phyloP scores from a whole-genome alignment of 805 yeast genomes.

The Schwanniomyces polymorphus region DNA sequence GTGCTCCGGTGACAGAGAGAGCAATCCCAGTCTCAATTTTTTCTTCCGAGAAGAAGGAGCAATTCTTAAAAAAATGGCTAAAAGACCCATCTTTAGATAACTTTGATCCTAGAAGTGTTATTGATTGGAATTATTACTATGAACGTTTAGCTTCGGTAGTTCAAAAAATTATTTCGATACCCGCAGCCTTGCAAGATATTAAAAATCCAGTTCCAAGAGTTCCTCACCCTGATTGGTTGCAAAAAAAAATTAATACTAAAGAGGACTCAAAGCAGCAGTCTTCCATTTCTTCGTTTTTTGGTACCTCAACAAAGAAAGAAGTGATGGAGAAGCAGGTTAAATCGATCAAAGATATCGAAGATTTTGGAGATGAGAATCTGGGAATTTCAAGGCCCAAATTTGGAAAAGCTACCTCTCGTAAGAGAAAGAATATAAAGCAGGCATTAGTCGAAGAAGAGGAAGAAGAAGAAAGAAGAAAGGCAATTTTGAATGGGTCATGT shows the following conservation, averaged over 20 bases:
- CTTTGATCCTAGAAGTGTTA: conserved; percentile 83
- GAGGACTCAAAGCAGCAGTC: conserved; percentile 75
- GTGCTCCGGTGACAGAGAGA: conserved; percentile 91
- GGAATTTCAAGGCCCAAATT: conserved; percentile 30
- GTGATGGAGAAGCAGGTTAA: conserved; percentile 38
- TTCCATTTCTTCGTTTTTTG: conserved; percentile 59
- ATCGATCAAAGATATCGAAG: conserved; percentile 70
- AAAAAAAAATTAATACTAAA: conserved; percentile 55
- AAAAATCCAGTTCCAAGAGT: conserved; percentile 93
- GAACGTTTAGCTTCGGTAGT: conserved; percentile 91
- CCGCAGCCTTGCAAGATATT: conserved; percentile 91
- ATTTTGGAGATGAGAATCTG: conserved; percentile 47
- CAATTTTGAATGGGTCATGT: conserved; percentile 50
- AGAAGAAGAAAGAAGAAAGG: conserved; percentile 51
- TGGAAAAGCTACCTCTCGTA: conserved; percentile 49
- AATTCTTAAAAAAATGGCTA: conserved; percentile 83
- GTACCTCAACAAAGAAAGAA: conserved; percentile 40
- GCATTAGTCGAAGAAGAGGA: conserved; percentile 22
- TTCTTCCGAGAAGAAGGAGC: conserved; percentile 81
- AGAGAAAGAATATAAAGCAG: conserved; percentile 36
- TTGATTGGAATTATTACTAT: conserved; percentile 92
- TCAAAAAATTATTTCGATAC: conserved; percentile 93
- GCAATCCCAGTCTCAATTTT: conserved; percentile 97
- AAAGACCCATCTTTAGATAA: conserved; percentile 71
- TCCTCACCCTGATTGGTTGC: conserved; percentile 91